phyloP scores from a whole-genome alignment of 306 rosid species.

The Neltuma alba region DNA sequence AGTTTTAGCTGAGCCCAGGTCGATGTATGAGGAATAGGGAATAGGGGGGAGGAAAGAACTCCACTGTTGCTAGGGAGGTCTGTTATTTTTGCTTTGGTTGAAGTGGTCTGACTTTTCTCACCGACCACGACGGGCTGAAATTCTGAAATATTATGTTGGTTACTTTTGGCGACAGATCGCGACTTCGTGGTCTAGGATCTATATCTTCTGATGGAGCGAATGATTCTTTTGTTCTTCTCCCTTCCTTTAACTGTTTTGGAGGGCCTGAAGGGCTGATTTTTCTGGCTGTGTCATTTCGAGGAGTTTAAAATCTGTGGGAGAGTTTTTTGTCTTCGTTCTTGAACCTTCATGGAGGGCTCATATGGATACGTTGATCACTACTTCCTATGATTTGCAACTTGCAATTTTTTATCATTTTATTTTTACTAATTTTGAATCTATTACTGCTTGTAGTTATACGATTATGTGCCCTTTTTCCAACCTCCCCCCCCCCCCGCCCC shows the following conservation, averaged over 20 bases:
- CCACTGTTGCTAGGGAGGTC: background rate
- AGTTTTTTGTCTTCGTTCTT: background rate
- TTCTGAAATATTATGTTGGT: slow-evolving; percentile 3
- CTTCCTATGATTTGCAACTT: slow-evolving; percentile 17
- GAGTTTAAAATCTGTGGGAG: background rate
- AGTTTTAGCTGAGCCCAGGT: background rate
- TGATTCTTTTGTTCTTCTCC: background rate
- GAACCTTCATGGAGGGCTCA: background rate
- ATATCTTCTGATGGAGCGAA: slow-evolving; percentile 19
- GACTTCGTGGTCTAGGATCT: slow-evolving; percentile 24
- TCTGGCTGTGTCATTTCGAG: slow-evolving; percentile 14
- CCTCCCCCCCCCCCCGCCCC: too few species aligned
- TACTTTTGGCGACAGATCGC: slow-evolving; percentile 17
- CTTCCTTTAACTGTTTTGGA: background rate
- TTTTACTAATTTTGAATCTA: background rate
- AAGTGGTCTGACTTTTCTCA: background rate
- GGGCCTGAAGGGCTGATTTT: background rate
- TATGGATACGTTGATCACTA: background rate
- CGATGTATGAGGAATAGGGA: background rate
- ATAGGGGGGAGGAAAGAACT: background rate
- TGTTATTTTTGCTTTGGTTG: background rate
- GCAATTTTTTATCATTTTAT: background rate
- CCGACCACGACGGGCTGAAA: background rate
- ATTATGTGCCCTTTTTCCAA: slow-evolving; percentile 2
- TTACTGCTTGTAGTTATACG: background rate